Base-by-base conservation (phyloP, 768 basidiomycete species). In the Cystobasidium ongulense region DNA sequence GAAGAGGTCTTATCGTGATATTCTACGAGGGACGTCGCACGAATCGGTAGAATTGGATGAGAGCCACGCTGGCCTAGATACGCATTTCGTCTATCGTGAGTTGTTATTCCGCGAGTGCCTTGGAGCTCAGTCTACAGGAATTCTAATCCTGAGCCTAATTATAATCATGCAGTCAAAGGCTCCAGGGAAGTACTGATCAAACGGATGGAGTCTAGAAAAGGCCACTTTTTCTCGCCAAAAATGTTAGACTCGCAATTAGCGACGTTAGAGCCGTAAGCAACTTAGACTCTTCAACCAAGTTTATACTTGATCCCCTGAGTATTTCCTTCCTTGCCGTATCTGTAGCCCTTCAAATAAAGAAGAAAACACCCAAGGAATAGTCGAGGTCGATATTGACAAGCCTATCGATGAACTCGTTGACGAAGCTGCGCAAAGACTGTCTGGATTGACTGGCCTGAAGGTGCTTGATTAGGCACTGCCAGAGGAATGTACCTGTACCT, bases 221-320 rank as follows among this genome's bases (percentile, higher is more conserved):
- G 87, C 0, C 92, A 94, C 80, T 94, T 89, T 76, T 90, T 93
- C 88, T 91, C 91, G 81, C 86, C 86, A 25, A 79, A 78, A 1
- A 91, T 93, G 92, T 82, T 94, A 76, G 88, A 88, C 63, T 88
- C 89, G 75, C 92, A 94, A 82, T 54, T 71, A 52, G 52, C 13
- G 31, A 71, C 68, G 35, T 27, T 71, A 36, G 68, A 71, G 38
- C 33, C 10, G 68, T 71, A 29, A 43, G 68, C 33, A 17, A n/a
- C 17, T 31, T 41, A 5, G n/a, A 54, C 10, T 8, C n/a, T 54
- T 36, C 25, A 4, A 21, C 7, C 53, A 43, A 36, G 35, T n/a
- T n/a, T n/a, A n/a, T n/a, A 43, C 29, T 7, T 38, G 35, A 41
- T 15, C 35, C 25, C 39, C 54, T 70, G 50, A 10, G 15, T 13